These are phyloP conservation scores for Stephania yunnanensis DNA, from an alignment of 164 flowering plant species.

Conservation along the genomic window DNA sequence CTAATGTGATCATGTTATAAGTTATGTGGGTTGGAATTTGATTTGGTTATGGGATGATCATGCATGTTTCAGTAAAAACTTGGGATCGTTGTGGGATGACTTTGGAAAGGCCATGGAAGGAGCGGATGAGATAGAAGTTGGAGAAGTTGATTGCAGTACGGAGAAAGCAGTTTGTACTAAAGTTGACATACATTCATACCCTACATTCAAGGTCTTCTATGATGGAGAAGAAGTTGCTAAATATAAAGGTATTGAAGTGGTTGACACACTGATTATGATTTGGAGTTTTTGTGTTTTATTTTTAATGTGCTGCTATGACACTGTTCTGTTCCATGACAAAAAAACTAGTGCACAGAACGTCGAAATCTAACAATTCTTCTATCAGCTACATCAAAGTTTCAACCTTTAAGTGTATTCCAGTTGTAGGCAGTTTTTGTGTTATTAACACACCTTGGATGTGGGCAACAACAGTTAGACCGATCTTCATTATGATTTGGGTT, in stretches of 20 bases:
- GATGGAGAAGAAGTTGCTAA: constrained; percentile 91
- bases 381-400: too few relatives aligned
- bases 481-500: background rate
- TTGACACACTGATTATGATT: background rate
- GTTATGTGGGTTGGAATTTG: constrained; percentile 1
- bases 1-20: background rate
- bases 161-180: constrained; percentile 70
- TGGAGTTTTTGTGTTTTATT: background rate
- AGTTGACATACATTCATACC: constrained; percentile 94
- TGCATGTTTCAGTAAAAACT: constrained; percentile 55
- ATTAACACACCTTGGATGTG: too few relatives aligned
- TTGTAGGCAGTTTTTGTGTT: background rate
- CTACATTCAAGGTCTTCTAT: constrained; percentile 90
- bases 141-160: constrained; percentile 80
- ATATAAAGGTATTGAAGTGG: constrained; percentile 54
- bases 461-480: background rate
- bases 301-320: too few relatives aligned
- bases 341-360: too few relatives aligned
- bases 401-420: background rate
- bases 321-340: too few relatives aligned
- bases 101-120: constrained; percentile 78
- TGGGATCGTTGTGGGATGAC: constrained; percentile 96
- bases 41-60: background rate
- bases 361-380: too few relatives aligned
- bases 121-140: constrained; percentile 90